Percentiles rank a stretch among this genome's conserved stretches.
phyloP scores from a whole-genome alignment of 1,284 basidiomycete species.

The Exsudoporus floridanus region DNA sequence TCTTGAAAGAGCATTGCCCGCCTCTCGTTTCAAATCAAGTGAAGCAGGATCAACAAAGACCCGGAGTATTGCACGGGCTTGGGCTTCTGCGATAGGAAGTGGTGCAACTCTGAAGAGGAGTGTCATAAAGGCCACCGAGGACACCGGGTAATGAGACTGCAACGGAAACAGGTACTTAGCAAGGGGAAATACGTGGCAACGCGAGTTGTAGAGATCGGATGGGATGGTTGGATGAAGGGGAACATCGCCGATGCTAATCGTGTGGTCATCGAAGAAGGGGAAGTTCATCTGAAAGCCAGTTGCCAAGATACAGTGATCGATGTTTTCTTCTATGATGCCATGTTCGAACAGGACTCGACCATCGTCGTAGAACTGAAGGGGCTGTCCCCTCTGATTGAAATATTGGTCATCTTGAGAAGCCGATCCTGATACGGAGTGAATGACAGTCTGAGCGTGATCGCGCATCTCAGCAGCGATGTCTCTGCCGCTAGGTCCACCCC shows the following conservation, averaged over 20 bases:
- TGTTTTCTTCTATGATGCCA: slow-evolving; percentile 49
- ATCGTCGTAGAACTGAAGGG: slow-evolving; percentile 43
- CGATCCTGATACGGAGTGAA: slow-evolving; percentile 55
- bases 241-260: slow-evolving; percentile 34
- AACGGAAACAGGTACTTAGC: slow-evolving; percentile 53
- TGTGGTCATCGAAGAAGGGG: slow-evolving; percentile 52
- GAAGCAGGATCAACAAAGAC: slow-evolving; percentile 51
- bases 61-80: slow-evolving; percentile 56
- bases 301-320: slow-evolving; percentile 67
- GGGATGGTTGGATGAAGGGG: slow-evolving; percentile 49
- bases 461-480: slow-evolving; percentile 65
- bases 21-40: slow-evolving; percentile 50
- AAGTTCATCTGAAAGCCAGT: slow-evolving; percentile 69
- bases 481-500: slow-evolving; percentile 65
- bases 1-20: slow-evolving; percentile 46
- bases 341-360: slow-evolving; percentile 61
- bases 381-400: slow-evolving; percentile 45
- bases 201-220: slow-evolving; percentile 60
- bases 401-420: slow-evolving; percentile 33
- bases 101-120: slow-evolving; percentile 57
- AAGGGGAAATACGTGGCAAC: slow-evolving; percentile 64
- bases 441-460: slow-evolving; percentile 43
- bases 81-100: slow-evolving; percentile 66
- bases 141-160: slow-evolving; percentile 46
- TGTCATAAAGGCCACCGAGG: slow-evolving; percentile 63